Conservation (phyloP, 768 basidiomycete species). For the Boletus subcaerulescens region DNA sequence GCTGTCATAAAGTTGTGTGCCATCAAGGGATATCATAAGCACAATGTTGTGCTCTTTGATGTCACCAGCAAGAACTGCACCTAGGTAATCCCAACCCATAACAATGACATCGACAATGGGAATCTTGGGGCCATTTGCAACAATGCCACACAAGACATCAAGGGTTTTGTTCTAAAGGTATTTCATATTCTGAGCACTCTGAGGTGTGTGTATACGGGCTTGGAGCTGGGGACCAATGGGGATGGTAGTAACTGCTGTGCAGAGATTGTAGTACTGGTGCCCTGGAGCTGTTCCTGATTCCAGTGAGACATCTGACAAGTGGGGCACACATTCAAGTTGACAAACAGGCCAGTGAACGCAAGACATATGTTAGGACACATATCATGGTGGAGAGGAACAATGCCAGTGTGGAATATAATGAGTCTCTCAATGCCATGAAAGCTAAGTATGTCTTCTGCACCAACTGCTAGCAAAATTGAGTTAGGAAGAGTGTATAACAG, state of each 20-base stretch:
- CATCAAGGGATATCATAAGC: slow-evolving; percentile 20
- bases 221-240: slow-evolving; percentile 28
- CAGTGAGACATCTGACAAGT: slow-evolving; percentile 33
- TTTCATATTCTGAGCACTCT: slow-evolving; percentile 24
- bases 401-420: slow-evolving; percentile 16
- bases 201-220: slow-evolving; percentile 33
- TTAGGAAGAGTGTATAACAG: background rate
- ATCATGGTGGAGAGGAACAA: slow-evolving; percentile 33
- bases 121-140: background rate
- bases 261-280: slow-evolving; percentile 18
- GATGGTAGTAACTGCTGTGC: slow-evolving; percentile 35
- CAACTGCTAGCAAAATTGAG: background rate
- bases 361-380: slow-evolving; percentile 44
- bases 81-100: slow-evolving; percentile 13
- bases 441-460: background rate
- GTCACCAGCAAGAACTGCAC: background rate
- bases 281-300: slow-evolving; percentile 4
- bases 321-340: slow-evolving; percentile 26
- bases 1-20: slow-evolving; percentile 36
- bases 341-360: slow-evolving; percentile 40
- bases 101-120: background rate
- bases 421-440: slow-evolving; percentile 9
- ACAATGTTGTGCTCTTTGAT: slow-evolving; percentile 22
- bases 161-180: slow-evolving; percentile 21
- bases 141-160: background rate